Percentiles rank a stretch among this genome's conserved stretches.
Evolutionary conservation across 495 filamentous ascomycete genomes (phyloP).

Genomic region (Thermochaetoides thermophila): DNA sequence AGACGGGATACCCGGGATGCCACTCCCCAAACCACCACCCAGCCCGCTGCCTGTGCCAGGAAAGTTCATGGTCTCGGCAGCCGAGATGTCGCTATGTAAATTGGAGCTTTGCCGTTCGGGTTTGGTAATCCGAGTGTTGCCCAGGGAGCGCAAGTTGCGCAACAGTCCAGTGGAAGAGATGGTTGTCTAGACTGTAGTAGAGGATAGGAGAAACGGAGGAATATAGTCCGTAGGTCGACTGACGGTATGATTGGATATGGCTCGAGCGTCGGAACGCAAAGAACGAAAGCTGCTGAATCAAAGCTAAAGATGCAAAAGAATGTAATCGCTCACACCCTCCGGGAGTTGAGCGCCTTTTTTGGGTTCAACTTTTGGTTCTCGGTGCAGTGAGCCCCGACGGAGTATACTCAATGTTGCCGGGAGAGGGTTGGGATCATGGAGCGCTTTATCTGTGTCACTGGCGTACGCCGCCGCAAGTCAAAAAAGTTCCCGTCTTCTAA

Average conservation of each 20-base stretch:
- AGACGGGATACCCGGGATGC: constrained; percentile 11
- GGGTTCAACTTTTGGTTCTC: too few relatives aligned
- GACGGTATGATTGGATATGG: background rate
- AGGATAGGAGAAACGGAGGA: too few relatives aligned
- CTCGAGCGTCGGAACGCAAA: background rate
- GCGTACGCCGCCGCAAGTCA: too few relatives aligned
- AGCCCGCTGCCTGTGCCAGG: constrained; percentile 4
- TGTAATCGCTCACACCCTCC: too few relatives aligned
- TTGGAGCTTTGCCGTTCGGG: background rate
- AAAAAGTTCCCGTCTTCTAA: too few relatives aligned
- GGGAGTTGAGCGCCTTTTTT: too few relatives aligned
- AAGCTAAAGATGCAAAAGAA: background rate
- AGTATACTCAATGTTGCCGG: constrained; percentile 5
- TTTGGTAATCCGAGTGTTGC: too few relatives aligned
- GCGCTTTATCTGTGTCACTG: too few relatives aligned
- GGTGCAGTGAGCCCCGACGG: too few relatives aligned
- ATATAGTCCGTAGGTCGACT: too few relatives aligned
- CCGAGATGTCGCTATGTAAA: background rate
- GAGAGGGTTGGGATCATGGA: too few relatives aligned
- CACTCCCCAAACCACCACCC: constrained; percentile 1
- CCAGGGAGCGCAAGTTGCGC: too few relatives aligned
- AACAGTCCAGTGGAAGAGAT: background rate
- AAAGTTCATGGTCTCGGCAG: constrained; percentile 11
- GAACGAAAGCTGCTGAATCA: background rate
- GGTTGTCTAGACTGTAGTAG: background rate